A percentile compares a stretch with the other conserved stretches of the same genome.
These are phyloP conservation scores for Colletotrichum scovillei DNA, from an alignment of 2,329 filamentous ascomycete species.

Conservation along the genomic window DNA sequence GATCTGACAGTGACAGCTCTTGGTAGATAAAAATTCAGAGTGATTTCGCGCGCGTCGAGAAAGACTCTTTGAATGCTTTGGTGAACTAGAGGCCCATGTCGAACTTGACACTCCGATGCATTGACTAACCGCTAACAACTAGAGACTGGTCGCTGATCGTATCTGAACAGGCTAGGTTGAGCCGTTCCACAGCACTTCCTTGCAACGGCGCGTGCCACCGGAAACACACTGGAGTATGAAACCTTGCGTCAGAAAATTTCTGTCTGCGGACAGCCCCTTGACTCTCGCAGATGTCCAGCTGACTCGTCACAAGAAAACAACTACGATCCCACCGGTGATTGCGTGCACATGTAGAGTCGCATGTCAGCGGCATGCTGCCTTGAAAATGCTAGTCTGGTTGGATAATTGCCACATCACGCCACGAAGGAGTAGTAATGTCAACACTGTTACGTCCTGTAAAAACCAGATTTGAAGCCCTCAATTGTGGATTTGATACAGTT, in stretches of 20 bases:
- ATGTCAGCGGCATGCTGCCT: background rate
- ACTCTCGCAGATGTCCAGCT: background rate
- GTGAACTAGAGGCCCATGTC: background rate
- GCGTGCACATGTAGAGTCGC: background rate
- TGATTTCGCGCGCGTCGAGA: background rate
- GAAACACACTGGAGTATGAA: background rate
- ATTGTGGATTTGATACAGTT: background rate
- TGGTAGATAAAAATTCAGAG: background rate
- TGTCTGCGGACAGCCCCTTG: background rate
- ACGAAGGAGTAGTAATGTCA: background rate
- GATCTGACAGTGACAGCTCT: slow-evolving; percentile 14
- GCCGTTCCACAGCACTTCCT: background rate
- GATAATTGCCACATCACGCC: background rate
- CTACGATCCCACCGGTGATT: background rate
- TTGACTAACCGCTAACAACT: no score
- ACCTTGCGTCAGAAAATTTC: background rate
- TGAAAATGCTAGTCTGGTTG: background rate
- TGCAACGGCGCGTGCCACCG: background rate
- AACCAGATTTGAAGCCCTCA: background rate
- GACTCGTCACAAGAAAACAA: background rate
- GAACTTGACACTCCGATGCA: background rate
- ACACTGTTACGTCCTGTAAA: background rate
- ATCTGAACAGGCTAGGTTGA: background rate
- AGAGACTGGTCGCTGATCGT: background rate
- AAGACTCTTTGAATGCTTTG: background rate